Conservation (phyloP, 2,329 filamentous ascomycete species). For the Aspergillus flavus region DNA sequence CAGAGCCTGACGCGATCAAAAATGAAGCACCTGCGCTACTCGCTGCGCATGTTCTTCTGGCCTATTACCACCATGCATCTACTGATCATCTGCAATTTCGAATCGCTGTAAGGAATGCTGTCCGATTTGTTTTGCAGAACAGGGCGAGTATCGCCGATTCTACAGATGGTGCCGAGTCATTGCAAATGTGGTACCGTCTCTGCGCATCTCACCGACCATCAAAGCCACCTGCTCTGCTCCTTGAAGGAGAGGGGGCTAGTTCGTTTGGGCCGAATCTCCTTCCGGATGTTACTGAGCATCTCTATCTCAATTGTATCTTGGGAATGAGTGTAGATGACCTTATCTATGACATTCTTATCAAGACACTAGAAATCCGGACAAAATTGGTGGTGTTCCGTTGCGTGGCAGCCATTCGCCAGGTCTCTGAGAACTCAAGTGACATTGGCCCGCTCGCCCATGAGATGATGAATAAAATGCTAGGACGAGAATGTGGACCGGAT, state of each 20-base stretch:
- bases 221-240: conserved; percentile 19
- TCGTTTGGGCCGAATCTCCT: conserved; percentile 11
- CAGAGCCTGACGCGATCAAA: not conserved
- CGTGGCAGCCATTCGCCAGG: conserved; percentile 8
- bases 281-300: conserved; percentile 15
- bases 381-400: conserved; percentile 20
- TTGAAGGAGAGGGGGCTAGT: conserved; percentile 21
- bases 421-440: conserved; percentile 8
- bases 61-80: conserved; percentile 21
- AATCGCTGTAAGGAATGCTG: conserved; percentile 14
- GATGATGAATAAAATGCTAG: conserved; percentile 10
- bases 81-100: conserved; percentile 16
- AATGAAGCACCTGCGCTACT: conserved; percentile 5
- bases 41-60: conserved; percentile 10
- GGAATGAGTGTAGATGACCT: conserved; percentile 23
- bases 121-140: conserved; percentile 12
- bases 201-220: conserved; percentile 22
- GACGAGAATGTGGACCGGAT: conserved; percentile 5
- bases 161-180: not conserved
- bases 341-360: conserved; percentile 27
- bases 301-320: conserved; percentile 20
- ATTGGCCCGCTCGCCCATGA: conserved; percentile 10
- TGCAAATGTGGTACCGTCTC: conserved; percentile 28
- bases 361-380: conserved; percentile 22
- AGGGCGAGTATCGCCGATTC: conserved; percentile 1